Conservation (phyloP, 805 yeast genomes). For the Candida sanyiensis region DNA sequence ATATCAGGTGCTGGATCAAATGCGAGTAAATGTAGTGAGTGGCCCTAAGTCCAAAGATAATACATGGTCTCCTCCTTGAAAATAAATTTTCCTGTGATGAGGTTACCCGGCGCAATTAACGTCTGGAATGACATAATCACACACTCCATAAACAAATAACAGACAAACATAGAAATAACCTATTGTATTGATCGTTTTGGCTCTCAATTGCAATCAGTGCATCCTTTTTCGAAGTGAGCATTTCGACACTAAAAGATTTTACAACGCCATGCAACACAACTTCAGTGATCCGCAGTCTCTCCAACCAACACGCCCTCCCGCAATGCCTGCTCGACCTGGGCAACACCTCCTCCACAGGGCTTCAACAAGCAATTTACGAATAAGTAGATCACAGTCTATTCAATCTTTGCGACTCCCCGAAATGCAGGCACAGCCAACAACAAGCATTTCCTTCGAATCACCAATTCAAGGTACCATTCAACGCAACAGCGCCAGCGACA, state of each 20-base stretch:
- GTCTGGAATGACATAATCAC: background rate
- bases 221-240: too few relatives aligned
- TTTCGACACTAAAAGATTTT: too few relatives aligned
- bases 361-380: constrained; percentile 17
- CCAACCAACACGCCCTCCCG: constrained; percentile 5
- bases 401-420: constrained; percentile 16
- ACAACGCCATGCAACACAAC: background rate
- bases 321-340: constrained; percentile 16
- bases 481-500: background rate
- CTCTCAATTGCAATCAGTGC: too few relatives aligned
- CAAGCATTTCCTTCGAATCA: constrained; percentile 26
- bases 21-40: background rate
- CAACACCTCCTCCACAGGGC: constrained; percentile 13
- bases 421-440: constrained; percentile 28
- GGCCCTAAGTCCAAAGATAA: background rate
- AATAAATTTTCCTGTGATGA: constrained; percentile 12
- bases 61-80: background rate
- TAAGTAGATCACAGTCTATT: constrained; percentile 10
- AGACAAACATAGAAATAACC: background rate
- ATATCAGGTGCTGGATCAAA: background rate
- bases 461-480: constrained; percentile 6
- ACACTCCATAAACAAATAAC: background rate
- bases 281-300: background rate
- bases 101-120: constrained; percentile 20
- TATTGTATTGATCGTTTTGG: too few relatives aligned